Evolutionary conservation across 176 grass and related monocot genomes (phyloP).

Genomic region (Rhynchospora tenuis): DNA sequence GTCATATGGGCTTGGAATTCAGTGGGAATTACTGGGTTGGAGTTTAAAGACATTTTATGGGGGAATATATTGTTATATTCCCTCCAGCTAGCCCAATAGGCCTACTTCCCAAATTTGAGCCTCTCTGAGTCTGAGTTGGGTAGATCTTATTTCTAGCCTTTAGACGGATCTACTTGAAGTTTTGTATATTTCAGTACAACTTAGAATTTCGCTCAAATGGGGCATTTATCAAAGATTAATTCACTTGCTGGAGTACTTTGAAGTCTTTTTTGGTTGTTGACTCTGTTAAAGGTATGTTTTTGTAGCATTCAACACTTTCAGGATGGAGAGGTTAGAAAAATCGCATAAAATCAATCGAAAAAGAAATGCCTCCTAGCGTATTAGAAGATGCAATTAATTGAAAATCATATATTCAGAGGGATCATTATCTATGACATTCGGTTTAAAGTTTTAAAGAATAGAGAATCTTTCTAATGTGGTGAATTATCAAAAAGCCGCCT

Average conservation of each 20-base stretch:
- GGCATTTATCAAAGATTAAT: not conserved
- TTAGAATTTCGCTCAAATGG: not conserved
- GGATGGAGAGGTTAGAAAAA: not conserved
- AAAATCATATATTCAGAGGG: not conserved
- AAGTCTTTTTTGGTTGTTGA: not conserved
- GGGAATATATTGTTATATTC: not conserved
- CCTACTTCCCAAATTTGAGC: not conserved
- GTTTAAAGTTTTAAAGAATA: not conserved
- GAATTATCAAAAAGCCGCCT: not conserved
- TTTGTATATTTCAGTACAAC: not conserved
- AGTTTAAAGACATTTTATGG: not conserved
- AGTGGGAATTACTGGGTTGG: not conserved
- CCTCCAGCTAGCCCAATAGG: not conserved
- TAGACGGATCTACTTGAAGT: not conserved
- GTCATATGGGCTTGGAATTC: not conserved
- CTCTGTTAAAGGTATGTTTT: not conserved
- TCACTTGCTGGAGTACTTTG: not conserved
- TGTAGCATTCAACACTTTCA: not conserved
- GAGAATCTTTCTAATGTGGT: not conserved
- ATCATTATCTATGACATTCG: not conserved
- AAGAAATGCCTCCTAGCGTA: not conserved
- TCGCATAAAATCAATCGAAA: not conserved
- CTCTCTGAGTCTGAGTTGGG: not conserved
- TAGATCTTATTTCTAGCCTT: not conserved
- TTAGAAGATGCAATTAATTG: not conserved